Evolutionary conservation across 73 alveolate genomes (phyloP), one percentile per base, ranked within the genome.

Genomic region (Blepharisma japonicum): DNA sequence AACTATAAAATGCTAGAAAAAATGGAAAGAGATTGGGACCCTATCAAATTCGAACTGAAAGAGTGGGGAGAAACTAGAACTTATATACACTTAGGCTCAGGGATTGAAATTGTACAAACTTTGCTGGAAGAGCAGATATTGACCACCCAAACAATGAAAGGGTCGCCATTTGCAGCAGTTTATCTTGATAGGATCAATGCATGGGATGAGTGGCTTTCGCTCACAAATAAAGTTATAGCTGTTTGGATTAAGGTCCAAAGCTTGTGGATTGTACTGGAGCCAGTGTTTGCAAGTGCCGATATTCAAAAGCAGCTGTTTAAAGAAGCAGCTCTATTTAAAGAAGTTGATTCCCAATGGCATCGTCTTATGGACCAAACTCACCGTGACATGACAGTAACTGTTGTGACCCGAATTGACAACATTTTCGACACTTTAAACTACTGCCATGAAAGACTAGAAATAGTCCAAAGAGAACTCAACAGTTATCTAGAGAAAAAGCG

Each of bases 241-340:
- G 98, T 93, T 71, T 96, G 98, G 98, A 71, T 93, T 11, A 96
- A 95, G 81, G 98, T 94, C 27, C 93, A 96, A 86, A 90, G 95
- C 61, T 92, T 90, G 68, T 96, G 97, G 96, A 84, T 96, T 54
- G 95, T 91, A 79, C 92, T 96, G 54, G 99, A 94, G 78, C 99
- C 99, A 51, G 97, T 96, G 27, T 96, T 96, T 86, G 94, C 95
- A 46, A 83, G 96, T 78, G 99, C 97, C 46, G 99, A 96, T 81
- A 96, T 96, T 18, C 90, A 95, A 78, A 96, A 93, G 89, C 96
- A 94, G 84, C 86, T 96, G 68, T 98, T 98, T 6, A 83, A 80
- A 81, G 99, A 96, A 87, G 97, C 95, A 50, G 89, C 91, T 61
- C 91, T 92, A 68, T 96, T 96, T 82, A 91, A 87, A 61, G 94